Conservation (phyloP, 768 basidiomycete genomes). For the Termitomyces sp. region DNA sequence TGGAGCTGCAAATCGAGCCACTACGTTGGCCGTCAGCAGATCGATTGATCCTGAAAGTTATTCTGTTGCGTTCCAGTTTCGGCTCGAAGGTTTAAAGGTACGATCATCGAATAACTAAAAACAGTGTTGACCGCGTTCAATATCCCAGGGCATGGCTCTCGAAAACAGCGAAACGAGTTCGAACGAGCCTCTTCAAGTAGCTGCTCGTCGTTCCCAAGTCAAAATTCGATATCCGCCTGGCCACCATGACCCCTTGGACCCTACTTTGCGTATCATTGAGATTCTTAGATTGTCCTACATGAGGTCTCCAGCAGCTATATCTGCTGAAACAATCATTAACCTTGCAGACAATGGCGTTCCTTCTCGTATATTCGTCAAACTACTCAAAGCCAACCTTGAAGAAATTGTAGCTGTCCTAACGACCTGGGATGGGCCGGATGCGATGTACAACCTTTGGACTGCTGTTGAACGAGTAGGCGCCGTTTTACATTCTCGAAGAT, state of each 20-base stretch:
- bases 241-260: slow-evolving; percentile 24
- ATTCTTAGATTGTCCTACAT: slow-evolving; percentile 47
- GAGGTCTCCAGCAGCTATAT: slow-evolving; percentile 39
- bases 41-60: slow-evolving; percentile 29
- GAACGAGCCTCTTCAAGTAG: slow-evolving; percentile 19
- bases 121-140: neutral
- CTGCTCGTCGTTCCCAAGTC: slow-evolving; percentile 37
- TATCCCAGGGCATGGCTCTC: slow-evolving; percentile 29
- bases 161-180: slow-evolving; percentile 8
- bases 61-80: slow-evolving; percentile 47
- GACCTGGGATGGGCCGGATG: slow-evolving; percentile 38
- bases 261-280: slow-evolving; percentile 44
- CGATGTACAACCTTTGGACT: slow-evolving; percentile 37
- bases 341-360: slow-evolving; percentile 61
- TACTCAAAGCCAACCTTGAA: slow-evolving; percentile 31
- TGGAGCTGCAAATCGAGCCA: slow-evolving; percentile 38
- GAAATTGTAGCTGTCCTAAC: slow-evolving; percentile 33
- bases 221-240: slow-evolving; percentile 38
- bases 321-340: slow-evolving; percentile 58
- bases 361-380: slow-evolving; percentile 28
- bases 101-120: neutral
- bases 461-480: slow-evolving; percentile 31
- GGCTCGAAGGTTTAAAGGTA: slow-evolving; percentile 45
- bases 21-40: slow-evolving; percentile 27
- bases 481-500: slow-evolving; percentile 28